Evolutionary conservation across 257 asterid genomes (phyloP), one percentile per base, ranked within the genome.

Genomic region (Nicotiana otophora): DNA sequence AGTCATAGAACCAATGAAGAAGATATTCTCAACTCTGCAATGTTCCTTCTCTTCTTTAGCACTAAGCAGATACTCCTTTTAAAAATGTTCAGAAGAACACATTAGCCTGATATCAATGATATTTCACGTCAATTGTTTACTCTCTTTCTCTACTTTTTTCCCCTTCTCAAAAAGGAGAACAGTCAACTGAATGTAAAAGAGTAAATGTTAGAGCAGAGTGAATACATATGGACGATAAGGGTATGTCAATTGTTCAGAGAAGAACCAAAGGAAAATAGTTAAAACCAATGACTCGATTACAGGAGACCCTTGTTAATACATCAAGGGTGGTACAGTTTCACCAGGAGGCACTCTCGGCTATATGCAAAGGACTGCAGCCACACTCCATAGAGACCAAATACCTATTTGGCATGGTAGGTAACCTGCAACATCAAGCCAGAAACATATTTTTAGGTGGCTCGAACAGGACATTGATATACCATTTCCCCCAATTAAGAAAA

Each of bases 351-450:
- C 39, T 74, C 62, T 14, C 79, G 26, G 62, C 26, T 75, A 51
- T 51, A 46, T 51, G 80, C 80, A 75, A 51, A 26, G 42, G 51
- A 48, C 63, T 51, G 28, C 80, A 51, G 80, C 80, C 53, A 48
- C 10, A 12, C 26, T 26, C 28, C 80, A 26, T 5, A 28, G 10
- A 75, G n/a, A 51, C 80, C 8, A 51, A 30, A 39, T 11, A 51
- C 62, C 51, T 23, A 51, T 51, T 75, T 75, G 63, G 15, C 63
- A 26, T 51, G 63, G 63, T 14, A 74, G 62, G 62, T 8, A 75
- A 51, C 80, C 80, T 51, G 80, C 10, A 75, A 75, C 26, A 51
- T 75, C 36, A 75, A 51, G 63, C 63, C 46, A 75, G 16, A 75
- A 48, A 15, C 80, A 1, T 26, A 26, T 4, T 26, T 75, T 75